Percentiles rank a stretch among this genome's conserved stretches.
These are phyloP conservation scores for Macroventuria anomochaeta DNA, from an alignment of 2,329 filamentous ascomycete species.

Conservation along the genomic window DNA sequence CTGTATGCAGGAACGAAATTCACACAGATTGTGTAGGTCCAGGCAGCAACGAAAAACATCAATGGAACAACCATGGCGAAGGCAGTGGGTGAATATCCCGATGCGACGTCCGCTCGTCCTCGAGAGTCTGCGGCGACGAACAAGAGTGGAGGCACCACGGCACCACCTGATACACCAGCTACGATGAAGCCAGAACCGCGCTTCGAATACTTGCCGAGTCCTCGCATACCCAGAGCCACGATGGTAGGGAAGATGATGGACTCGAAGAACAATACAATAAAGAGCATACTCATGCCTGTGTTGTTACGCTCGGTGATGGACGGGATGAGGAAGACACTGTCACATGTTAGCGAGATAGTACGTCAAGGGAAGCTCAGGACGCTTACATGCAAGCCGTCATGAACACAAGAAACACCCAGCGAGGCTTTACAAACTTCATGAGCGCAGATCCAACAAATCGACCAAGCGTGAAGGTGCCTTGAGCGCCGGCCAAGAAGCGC, in stretches of 20 bases:
- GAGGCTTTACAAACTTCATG: constrained; percentile 71
- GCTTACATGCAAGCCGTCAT: constrained; percentile 63
- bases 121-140: constrained; percentile 70
- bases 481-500: constrained; percentile 75
- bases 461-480: constrained; percentile 74
- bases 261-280: constrained; percentile 80
- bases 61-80: constrained; percentile 72
- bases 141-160: constrained; percentile 73
- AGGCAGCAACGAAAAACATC: constrained; percentile 56
- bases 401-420: constrained; percentile 74
- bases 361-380: constrained; percentile 67
- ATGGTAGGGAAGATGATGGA: constrained; percentile 84
- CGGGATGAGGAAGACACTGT: constrained; percentile 61
- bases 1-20: constrained; percentile 72
- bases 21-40: constrained; percentile 54
- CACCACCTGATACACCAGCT: constrained; percentile 74
- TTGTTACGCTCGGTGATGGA: constrained; percentile 61
- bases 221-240: constrained; percentile 78
- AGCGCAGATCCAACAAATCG: constrained; percentile 71
- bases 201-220: constrained; percentile 78
- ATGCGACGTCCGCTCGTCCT: constrained; percentile 43
- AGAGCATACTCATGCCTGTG: constrained; percentile 66
- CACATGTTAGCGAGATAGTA: constrained; percentile 68
- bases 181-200: constrained; percentile 76
- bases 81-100: constrained; percentile 55